Conservation (phyloP, 352 stramenopile species). For the Phytophthora agathidicida region DNA sequence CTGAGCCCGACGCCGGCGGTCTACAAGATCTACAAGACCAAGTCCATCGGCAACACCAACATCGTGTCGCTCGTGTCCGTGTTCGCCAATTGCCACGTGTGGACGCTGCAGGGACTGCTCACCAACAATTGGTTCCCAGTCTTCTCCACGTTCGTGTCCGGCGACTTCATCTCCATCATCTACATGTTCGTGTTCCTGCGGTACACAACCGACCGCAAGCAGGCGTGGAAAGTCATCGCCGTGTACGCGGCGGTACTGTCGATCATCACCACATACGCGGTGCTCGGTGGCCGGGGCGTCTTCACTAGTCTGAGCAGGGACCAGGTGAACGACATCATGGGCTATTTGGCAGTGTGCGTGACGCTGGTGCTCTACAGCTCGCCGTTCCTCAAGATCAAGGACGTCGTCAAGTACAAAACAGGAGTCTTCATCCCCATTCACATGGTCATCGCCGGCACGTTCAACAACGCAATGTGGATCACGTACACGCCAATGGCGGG, state of each 20-base stretch:
- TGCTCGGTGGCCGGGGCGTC: slow-evolving; percentile 34
- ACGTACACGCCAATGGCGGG: slow-evolving; percentile 44
- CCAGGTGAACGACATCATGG: slow-evolving; percentile 40
- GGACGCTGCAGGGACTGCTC: slow-evolving; percentile 52
- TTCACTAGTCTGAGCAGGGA: slow-evolving; percentile 35
- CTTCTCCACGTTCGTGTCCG: slow-evolving; percentile 40
- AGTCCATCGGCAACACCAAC: slow-evolving; percentile 42
- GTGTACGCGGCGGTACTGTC: slow-evolving; percentile 32
- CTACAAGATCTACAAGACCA: slow-evolving; percentile 51
- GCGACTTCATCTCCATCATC: slow-evolving; percentile 35
- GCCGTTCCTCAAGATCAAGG: slow-evolving; percentile 56
- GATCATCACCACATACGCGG: slow-evolving; percentile 42
- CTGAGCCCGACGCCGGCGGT: slow-evolving; percentile 45
- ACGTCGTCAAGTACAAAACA: slow-evolving; percentile 54
- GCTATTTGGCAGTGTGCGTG: slow-evolving; percentile 43
- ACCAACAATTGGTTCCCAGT: slow-evolving; percentile 45
- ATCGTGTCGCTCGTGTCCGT: slow-evolving; percentile 51
- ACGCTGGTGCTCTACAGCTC: slow-evolving; percentile 60
- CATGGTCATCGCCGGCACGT: slow-evolving; percentile 54
- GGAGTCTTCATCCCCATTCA: slow-evolving; percentile 59
- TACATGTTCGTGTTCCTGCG: slow-evolving; percentile 39
- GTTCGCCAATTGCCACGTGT: slow-evolving; percentile 51
- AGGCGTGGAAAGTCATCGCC: slow-evolving; percentile 22
- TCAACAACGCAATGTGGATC: slow-evolving; percentile 68
- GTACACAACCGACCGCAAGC: slow-evolving; percentile 26